phyloP scores from a whole-genome alignment of 2,329 filamentous ascomycete genomes.

The Colletotrichum euphorbiae region DNA sequence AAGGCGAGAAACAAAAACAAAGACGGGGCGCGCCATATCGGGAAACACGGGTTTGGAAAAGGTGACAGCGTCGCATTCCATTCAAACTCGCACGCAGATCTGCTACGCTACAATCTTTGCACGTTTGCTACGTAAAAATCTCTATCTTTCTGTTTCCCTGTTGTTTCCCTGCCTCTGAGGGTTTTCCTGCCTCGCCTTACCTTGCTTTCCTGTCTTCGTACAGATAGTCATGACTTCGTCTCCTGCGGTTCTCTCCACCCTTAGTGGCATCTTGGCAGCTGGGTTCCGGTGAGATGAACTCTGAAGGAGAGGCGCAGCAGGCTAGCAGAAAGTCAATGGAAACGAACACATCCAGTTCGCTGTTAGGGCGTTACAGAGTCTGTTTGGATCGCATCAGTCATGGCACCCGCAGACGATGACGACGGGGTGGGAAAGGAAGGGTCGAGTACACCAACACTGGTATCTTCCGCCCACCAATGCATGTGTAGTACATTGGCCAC shows the following conservation, averaged over 20 bases:
- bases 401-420: constrained; percentile 24
- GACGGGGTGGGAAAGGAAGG: background rate
- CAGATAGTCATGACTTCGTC: background rate
- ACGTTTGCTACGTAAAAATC: background rate
- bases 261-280: constrained; percentile 16
- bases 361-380: constrained; percentile 35
- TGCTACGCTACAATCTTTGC: background rate
- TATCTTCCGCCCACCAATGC: background rate
- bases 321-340: constrained; percentile 29
- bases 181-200: background rate
- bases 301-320: constrained; percentile 26
- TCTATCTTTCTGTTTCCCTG: background rate
- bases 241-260: background rate
- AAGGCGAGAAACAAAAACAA: constrained; percentile 36
- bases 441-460: background rate
- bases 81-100: constrained; percentile 24
- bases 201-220: background rate
- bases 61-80: constrained; percentile 26
- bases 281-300: constrained; percentile 37
- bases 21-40: background rate
- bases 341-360: constrained; percentile 37
- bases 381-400: constrained; percentile 33
- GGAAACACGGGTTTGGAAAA: constrained; percentile 14
- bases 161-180: background rate
- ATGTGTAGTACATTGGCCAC: background rate